Base-by-base conservation (phyloP, 2,329 filamentous ascomycete genomes). In the Phyllosticta capitalensis region DNA sequence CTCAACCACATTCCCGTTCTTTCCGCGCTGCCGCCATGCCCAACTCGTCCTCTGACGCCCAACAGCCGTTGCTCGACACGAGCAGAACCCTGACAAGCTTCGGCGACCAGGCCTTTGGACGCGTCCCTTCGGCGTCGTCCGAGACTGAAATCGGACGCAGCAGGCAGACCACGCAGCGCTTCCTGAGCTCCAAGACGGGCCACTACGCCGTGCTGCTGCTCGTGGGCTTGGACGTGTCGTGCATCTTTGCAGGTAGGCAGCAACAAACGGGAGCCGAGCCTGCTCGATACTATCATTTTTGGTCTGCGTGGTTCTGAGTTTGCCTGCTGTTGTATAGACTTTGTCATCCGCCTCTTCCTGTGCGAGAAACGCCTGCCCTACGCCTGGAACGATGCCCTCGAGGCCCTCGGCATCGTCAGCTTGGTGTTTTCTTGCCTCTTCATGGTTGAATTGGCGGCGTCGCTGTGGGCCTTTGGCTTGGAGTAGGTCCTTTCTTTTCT, bases 391-490 rank as follows among this genome's bases (percentile, higher is more conserved):
- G 65, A 69, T 53, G 73, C 74, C 2, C 67, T 75, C 22, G 67
- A 76, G 9, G 75, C 68, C 0, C 71, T 88, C 49, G 78, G 78
- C 12, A 72, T 77, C 2, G 71, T 81, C 33, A 81, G 83, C 5
- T 70, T 88, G 52, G 74, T 81, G 1, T 83, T 88, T 67, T 86
- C 82, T 59, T 82, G 78, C 64, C 66, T 88, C 26, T 89, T 89
- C 68, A 77, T 89, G 75, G 65, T 79, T 0, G 87, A 89, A 71
- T 70, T 89, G 69, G 58, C 79, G 9, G 72, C 80, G 2, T 81
- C 78, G 28, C 69, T 87, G 2, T 83, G 83, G 75, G 82, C 82
- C 2, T 87, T 85, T 74, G 85, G 85, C 1, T 71, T 76, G 30
- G 65, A 72, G 83, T 87, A 72, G 67, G 79, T 74, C 48, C 52